phyloP scores from a whole-genome alignment of 1,284 basidiomycete genomes.

The Moniliophthora roreri region DNA sequence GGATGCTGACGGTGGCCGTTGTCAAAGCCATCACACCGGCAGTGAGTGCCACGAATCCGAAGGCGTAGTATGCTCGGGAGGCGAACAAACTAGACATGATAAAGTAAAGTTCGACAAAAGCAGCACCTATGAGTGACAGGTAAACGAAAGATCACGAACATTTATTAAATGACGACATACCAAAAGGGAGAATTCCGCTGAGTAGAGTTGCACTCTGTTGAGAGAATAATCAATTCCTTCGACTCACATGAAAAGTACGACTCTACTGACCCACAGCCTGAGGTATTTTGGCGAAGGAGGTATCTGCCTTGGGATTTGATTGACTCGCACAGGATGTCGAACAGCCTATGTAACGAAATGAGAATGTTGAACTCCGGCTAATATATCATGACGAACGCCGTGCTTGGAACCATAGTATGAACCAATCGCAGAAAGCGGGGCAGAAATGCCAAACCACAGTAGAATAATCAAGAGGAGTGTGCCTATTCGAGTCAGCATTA shows the following conservation, averaged over 20 bases:
- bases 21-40: conserved; percentile 84
- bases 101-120: conserved; percentile 95
- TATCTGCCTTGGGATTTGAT: conserved; percentile 91
- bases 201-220: conserved; percentile 73
- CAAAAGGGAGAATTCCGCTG: conserved; percentile 92
- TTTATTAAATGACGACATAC: conserved; percentile 35
- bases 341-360: conserved; percentile 51
- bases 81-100: conserved; percentile 93
- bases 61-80: conserved; percentile 92
- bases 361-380: conserved; percentile 9
- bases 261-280: conserved; percentile 61
- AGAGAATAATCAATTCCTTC: conserved; percentile 7
- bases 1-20: conserved; percentile 86
- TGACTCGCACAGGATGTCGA: conserved; percentile 83
- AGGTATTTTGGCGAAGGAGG: conserved; percentile 86
- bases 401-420: conserved; percentile 83
- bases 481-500: conserved; percentile 37
- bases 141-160: conserved; percentile 4
- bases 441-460: conserved; percentile 96
- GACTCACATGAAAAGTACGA: not conserved
- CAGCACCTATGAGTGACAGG: conserved; percentile 61
- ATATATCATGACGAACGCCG: conserved; percentile 57
- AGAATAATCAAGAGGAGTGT: conserved; percentile 89
- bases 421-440: conserved; percentile 76
- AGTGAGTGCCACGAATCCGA: conserved; percentile 92